A percentile compares a stretch with the other conserved stretches of the same genome.
These are phyloP conservation scores for Fusarium chaquense DNA, from an alignment of 2,329 filamentous ascomycete species.

Conservation along the genomic window DNA sequence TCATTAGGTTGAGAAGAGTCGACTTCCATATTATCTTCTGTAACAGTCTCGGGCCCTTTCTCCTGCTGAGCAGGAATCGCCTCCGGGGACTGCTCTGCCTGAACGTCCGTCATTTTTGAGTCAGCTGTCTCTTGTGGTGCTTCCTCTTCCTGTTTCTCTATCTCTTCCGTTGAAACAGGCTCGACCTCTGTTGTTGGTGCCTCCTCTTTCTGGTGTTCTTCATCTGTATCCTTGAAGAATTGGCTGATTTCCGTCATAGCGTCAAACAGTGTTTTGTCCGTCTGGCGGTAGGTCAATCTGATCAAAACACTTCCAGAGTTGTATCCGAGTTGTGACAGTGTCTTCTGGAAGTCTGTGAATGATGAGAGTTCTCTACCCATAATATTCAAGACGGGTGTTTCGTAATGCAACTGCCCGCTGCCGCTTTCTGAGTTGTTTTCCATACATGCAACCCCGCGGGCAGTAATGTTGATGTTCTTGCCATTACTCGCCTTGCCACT, in stretches of 20 bases:
- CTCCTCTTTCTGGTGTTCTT: conserved; percentile 34
- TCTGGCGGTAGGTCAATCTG: conserved; percentile 80
- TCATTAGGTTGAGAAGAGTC: conserved; percentile 45
- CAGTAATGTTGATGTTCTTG: conserved; percentile 82
- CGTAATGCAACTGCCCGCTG: conserved; percentile 86
- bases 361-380: conserved; percentile 83
- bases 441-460: conserved; percentile 77
- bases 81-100: conserved; percentile 16
- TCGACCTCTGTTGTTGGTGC: conserved; percentile 12
- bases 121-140: conserved; percentile 31
- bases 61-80: conserved; percentile 13
- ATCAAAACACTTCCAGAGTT: conserved; percentile 86
- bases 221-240: conserved; percentile 73
- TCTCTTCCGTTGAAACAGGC: conserved; percentile 14
- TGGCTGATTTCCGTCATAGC: conserved; percentile 84
- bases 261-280: conserved; percentile 82
- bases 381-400: conserved; percentile 85
- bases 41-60: neutral
- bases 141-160: conserved; percentile 23
- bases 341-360: conserved; percentile 89
- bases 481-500: conserved; percentile 73
- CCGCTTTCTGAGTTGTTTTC: conserved; percentile 64
- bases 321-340: conserved; percentile 85
- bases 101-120: conserved; percentile 41
- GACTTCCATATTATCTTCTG: conserved; percentile 39